Evolutionary conservation across 441 rosid species (phyloP), one percentile per base, ranked within the genome.

Genomic region (Syzygium malaccense): DNA sequence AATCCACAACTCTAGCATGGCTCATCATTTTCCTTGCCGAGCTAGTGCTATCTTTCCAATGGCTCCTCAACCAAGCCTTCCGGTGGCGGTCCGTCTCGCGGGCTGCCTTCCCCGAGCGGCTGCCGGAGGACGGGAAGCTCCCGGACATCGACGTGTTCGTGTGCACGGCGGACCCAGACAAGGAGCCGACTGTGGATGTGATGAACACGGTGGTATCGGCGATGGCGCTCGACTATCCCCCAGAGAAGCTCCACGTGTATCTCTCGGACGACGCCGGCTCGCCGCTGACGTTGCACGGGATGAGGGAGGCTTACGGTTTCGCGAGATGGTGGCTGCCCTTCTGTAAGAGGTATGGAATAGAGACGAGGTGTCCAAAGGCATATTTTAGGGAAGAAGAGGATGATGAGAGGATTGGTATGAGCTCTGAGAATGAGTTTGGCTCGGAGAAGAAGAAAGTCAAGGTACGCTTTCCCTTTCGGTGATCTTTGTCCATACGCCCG

Each of bases 241-340:
- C 91, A 4, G 92, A 88, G 87, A 93, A 93, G 86, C 92, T 93
- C 66, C 86, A 88, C 10, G 94, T 95, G 28, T 93, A 95, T 55
- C 91, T 95, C 58, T 95, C 98, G 1, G 98, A 95, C 89, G 96
- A 95, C 64, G 94, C 92, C 23, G 93, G 95, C 30, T 95, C 96
- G 0, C 85, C 90, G 5, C 58, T 92, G 86, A 95, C 96, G 8
- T 89, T 95, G 87, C 85, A 86, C 11, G 96, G 92, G 86, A 87
- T 93, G 75, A 88, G 90, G 91, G 93, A 91, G 90, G 96, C 94
- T 79, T 93, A 75, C 25, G 71, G 33, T 60, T 94, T 95, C 90
- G 93, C 95, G 7, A 91, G 90, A 60, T 64, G 53, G 85, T 94
- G 97, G 97, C 80, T 95, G 78, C 95, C 95, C 0, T 94, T 91